Percentiles rank a stretch among this genome's conserved stretches.
Evolutionary conservation across 2,329 filamentous ascomycete genomes (phyloP).

Genomic region (Amphichorda felina): DNA sequence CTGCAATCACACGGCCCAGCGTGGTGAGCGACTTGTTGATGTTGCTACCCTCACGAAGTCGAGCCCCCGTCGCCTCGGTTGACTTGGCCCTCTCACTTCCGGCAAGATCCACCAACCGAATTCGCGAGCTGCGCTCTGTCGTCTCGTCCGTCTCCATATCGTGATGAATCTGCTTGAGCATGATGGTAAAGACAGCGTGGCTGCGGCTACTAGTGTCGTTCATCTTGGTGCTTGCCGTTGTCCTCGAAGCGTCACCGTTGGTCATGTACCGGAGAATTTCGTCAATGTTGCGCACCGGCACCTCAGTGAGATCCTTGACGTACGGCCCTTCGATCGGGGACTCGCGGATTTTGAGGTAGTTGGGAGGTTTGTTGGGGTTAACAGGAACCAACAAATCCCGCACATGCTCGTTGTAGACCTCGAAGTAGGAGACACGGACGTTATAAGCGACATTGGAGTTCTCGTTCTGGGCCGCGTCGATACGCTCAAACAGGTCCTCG

Average conservation of each 20-base stretch:
- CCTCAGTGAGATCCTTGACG: conserved; percentile 90
- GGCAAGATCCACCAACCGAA: conserved; percentile 87
- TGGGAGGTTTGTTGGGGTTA: conserved; percentile 56
- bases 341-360: conserved; percentile 95
- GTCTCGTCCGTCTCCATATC: conserved; percentile 96
- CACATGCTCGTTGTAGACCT: conserved; percentile 99
- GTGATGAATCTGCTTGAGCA: conserved; percentile 96
- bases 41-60: conserved; percentile 87
- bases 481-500: conserved; percentile 89
- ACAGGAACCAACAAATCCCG: conserved; percentile 80
- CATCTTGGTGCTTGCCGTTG: conserved; percentile 93
- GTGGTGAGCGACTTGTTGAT: conserved; percentile 99
- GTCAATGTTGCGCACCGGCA: conserved; percentile 73
- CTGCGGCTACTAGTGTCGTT: conserved; percentile 96
- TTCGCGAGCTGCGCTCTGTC: conserved; percentile 86
- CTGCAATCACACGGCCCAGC: conserved; percentile 88
- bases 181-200: conserved; percentile 95
- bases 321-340: conserved; percentile 92
- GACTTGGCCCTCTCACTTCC: conserved; percentile 91
- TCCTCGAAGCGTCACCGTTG: conserved; percentile 76
- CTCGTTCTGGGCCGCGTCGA: conserved; percentile 64
- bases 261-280: conserved; percentile 91
- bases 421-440: conserved; percentile 95
- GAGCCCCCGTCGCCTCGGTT: conserved; percentile 85
- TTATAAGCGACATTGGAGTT: conserved; percentile 91